Conservation (phyloP, 768 basidiomycete species). For the Pulveroboletus sp. region DNA sequence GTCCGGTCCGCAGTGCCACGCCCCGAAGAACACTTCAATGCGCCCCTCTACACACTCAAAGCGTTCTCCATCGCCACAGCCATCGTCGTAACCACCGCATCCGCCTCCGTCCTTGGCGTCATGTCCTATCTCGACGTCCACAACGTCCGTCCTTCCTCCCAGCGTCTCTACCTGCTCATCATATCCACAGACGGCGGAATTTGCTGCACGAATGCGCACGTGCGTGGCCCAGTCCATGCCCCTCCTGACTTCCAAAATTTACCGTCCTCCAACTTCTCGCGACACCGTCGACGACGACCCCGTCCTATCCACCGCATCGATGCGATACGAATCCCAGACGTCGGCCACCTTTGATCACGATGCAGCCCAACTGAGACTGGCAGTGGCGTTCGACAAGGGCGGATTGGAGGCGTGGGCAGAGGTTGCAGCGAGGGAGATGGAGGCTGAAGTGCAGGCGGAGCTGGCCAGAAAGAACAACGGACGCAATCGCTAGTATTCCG, state of each 20-base stretch:
- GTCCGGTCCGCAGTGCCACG: background rate
- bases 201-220: slow-evolving; percentile 53
- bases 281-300: slow-evolving; percentile 11
- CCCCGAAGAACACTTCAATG: slow-evolving; percentile 40
- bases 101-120: slow-evolving; percentile 44
- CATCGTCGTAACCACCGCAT: slow-evolving; percentile 48
- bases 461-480: slow-evolving; percentile 25
- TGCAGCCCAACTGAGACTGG: slow-evolving; percentile 51
- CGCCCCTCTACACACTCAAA: slow-evolving; percentile 52
- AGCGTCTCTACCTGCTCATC: background rate
- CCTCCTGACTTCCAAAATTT: slow-evolving; percentile 47
- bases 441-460: slow-evolving; percentile 53
- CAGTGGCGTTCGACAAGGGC: slow-evolving; percentile 53
- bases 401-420: slow-evolving; percentile 56
- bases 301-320: background rate
- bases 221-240: slow-evolving; percentile 47
- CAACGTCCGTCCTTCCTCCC: slow-evolving; percentile 36
- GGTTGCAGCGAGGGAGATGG: slow-evolving; percentile 50
- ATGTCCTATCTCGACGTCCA: slow-evolving; percentile 50
- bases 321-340: background rate
- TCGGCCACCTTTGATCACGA: slow-evolving; percentile 18
- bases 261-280: slow-evolving; percentile 37
- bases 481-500: too few species aligned
- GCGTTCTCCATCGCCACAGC: slow-evolving; percentile 65
- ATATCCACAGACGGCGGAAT: slow-evolving; percentile 52